Evolutionary conservation across 352 stramenopile species (phyloP).

Genomic region (Globisporangium paroecandrum): DNA sequence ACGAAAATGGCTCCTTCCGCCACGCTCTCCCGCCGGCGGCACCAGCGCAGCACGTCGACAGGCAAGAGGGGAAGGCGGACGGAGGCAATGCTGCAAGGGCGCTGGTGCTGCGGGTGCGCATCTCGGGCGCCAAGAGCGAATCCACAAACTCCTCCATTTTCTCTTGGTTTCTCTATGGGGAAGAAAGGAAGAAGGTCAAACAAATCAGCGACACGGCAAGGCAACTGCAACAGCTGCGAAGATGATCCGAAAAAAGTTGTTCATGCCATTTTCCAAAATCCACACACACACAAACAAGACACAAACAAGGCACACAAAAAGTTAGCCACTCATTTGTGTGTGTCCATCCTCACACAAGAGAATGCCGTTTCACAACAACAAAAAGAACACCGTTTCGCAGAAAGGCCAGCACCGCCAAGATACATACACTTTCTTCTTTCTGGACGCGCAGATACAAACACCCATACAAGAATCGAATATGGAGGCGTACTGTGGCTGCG

Average conservation of each 20-base stretch:
- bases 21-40: conserved; percentile 9
- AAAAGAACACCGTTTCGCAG: conserved; percentile 5
- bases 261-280: conserved; percentile 9
- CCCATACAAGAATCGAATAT: conserved; percentile 1
- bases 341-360: background rate
- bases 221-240: conserved; percentile 5
- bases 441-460: conserved; percentile 1
- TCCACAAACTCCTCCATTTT: conserved; percentile 13
- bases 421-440: conserved; percentile 15
- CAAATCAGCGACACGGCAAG: conserved; percentile 14
- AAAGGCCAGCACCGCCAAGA: background rate
- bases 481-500: background rate
- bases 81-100: background rate
- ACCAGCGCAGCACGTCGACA: background rate
- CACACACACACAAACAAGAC: background rate
- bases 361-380: conserved; percentile 12
- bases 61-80: background rate
- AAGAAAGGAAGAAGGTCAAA: too few relatives aligned
- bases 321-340: conserved; percentile 11
- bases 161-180: background rate
- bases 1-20: conserved; percentile 9
- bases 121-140: conserved; percentile 12
- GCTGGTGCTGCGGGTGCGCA: background rate
- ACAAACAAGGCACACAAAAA: background rate
- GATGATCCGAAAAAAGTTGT: conserved; percentile 5